Evolutionary conservation across 306 rosid species (phyloP).

Genomic region (Mimosa pudica): DNA sequence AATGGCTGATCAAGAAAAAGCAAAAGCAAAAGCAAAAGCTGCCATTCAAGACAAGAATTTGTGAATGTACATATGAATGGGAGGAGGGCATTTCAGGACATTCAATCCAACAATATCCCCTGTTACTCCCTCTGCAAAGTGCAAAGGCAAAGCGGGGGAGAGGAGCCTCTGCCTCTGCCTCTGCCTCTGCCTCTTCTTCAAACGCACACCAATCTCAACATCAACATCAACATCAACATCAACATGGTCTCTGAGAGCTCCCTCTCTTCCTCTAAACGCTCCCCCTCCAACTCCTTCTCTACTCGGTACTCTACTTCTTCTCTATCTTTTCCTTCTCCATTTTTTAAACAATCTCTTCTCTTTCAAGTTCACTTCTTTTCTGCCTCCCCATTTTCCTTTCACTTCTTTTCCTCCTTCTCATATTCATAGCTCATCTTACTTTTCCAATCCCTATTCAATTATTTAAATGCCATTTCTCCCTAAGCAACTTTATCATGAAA

Average conservation of each 20-base stretch:
- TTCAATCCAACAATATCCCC: constrained; percentile 32
- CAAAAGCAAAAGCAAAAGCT: constrained; percentile 41
- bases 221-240: too few species aligned
- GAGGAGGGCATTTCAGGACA: constrained; percentile 36
- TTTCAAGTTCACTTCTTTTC: background rate
- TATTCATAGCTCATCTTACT: background rate
- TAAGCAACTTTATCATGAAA: background rate
- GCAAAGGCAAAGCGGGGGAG: background rate
- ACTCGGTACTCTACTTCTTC: constrained; percentile 54
- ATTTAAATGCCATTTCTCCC: background rate
- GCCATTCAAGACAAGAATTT: background rate
- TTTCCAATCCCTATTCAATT: background rate
- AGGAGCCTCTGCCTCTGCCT: constrained; percentile 6
- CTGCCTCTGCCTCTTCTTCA: constrained; percentile 9
- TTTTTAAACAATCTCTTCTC: background rate
- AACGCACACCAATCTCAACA: background rate
- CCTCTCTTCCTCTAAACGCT: constrained; percentile 54
- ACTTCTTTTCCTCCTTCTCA: background rate
- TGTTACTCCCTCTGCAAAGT: constrained; percentile 28
- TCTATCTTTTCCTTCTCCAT: background rate
- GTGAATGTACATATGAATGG: constrained; percentile 26
- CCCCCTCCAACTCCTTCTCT: constrained; percentile 76
- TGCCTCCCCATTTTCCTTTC: background rate
- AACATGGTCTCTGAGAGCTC: constrained; percentile 68
- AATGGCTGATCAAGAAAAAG: constrained; percentile 20